These are phyloP conservation scores for Solanum aculeatissimum DNA, from an alignment of 305 asterid species.

Conservation along the genomic window DNA sequence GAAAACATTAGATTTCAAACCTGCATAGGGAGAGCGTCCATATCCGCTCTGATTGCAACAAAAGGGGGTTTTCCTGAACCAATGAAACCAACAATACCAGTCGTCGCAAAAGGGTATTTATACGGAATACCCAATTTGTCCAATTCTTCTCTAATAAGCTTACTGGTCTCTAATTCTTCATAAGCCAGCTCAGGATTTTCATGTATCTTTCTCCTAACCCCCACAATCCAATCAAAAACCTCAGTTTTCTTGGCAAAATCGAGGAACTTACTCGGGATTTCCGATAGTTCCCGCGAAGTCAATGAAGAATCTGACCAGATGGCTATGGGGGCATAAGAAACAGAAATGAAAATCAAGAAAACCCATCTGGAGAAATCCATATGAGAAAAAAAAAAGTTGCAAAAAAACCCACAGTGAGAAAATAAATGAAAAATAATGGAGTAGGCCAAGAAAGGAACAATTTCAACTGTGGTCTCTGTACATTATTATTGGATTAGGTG, in stretches of 20 bases:
- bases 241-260: constrained; percentile 48
- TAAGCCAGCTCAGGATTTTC: constrained; percentile 91
- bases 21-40: constrained; percentile 94
- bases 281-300: constrained; percentile 26
- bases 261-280: constrained; percentile 47
- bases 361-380: constrained; percentile 8
- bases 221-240: constrained; percentile 75
- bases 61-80: constrained; percentile 91
- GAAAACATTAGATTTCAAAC: constrained; percentile 12
- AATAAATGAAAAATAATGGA: neutral
- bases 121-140: constrained; percentile 72
- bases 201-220: constrained; percentile 66
- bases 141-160: constrained; percentile 72
- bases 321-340: constrained; percentile 3
- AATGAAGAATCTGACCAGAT: constrained; percentile 12
- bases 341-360: constrained; percentile 17
- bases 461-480: neutral
- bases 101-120: constrained; percentile 66
- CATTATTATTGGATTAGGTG: neutral
- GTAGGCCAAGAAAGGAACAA: neutral
- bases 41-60: constrained; percentile 92
- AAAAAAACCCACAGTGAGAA: neutral
- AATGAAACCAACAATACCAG: constrained; percentile 71
- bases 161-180: constrained; percentile 91
- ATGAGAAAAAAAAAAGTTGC: neutral